These are phyloP conservation scores for Gossypium mustelinum DNA, from an alignment of 345 rosid species.

Conservation along the genomic window DNA sequence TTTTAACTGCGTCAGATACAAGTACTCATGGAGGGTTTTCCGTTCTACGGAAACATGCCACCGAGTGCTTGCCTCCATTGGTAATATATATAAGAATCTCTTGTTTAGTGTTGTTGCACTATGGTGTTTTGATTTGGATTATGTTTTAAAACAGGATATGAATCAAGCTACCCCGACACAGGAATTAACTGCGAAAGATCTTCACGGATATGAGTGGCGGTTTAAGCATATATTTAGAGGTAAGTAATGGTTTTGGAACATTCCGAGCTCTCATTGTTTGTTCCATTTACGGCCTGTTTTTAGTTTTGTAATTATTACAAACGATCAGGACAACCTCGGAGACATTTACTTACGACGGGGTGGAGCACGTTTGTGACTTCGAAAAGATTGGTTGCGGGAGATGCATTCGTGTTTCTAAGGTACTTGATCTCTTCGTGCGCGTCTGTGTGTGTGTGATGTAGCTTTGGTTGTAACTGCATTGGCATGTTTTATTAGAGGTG, in stretches of 20 bases:
- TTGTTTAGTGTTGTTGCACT: background rate
- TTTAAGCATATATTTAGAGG: constrained; percentile 81
- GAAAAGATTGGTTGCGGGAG: constrained; percentile 69
- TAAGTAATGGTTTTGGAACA: constrained; percentile 16
- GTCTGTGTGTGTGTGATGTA: background rate
- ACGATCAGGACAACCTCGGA: constrained; percentile 59
- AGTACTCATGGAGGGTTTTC: constrained; percentile 97
- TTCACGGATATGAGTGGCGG: constrained; percentile 74
- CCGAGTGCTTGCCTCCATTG: constrained; percentile 73
- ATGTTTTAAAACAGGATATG: constrained; percentile 36
- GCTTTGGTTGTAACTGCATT: constrained; percentile 6
- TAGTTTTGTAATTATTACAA: background rate
- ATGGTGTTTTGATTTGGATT: background rate
- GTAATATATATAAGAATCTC: constrained; percentile 24
- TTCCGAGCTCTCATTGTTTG: background rate
- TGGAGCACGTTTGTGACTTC: constrained; percentile 78
- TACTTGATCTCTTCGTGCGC: constrained; percentile 8
- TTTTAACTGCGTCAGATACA: constrained; percentile 5
- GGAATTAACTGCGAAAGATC: constrained; percentile 64
- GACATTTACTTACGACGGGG: constrained; percentile 77
- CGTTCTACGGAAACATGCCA: constrained; percentile 81
- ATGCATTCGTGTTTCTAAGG: constrained; percentile 76
- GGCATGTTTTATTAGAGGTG: constrained; percentile 35
- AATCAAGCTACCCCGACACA: constrained; percentile 56
- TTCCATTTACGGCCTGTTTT: background rate